Conservation (phyloP, 2,329 filamentous ascomycete species). For the Phyllosticta citriasiana region DNA sequence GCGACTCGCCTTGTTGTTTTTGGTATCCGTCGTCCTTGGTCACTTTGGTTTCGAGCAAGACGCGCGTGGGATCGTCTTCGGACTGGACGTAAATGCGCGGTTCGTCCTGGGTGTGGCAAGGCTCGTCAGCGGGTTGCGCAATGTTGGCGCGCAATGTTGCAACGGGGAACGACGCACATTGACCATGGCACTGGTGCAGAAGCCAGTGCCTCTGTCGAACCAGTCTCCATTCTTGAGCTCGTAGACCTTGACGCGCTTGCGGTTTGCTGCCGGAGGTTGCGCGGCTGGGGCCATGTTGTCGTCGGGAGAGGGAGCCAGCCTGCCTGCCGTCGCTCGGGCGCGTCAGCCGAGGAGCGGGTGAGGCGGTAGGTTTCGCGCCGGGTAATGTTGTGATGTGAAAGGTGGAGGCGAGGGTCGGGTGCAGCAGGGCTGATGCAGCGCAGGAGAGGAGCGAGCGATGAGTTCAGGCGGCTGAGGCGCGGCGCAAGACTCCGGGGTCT, state of each 20-base stretch:
- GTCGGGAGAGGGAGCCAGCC: slow-evolving; percentile 12
- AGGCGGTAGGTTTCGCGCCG: slow-evolving; percentile 1
- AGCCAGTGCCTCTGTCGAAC: slow-evolving; percentile 95
- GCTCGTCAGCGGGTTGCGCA: slow-evolving; percentile 7
- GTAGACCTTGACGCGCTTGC: slow-evolving; percentile 88
- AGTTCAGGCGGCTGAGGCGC: not conserved
- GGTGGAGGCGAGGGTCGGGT: slow-evolving; percentile 10
- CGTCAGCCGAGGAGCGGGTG: slow-evolving; percentile 21
- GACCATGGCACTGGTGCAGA: slow-evolving; percentile 70
- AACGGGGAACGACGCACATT: slow-evolving; percentile 45
- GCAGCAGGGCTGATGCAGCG: not conserved
- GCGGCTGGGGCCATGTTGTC: slow-evolving; percentile 30
- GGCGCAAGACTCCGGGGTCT: not conserved
- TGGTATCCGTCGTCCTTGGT: slow-evolving; percentile 93
- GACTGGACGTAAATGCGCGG: slow-evolving; percentile 84
- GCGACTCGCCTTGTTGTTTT: slow-evolving; percentile 77
- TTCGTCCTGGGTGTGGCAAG: slow-evolving; percentile 57
- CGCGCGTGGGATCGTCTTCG: slow-evolving; percentile 77
- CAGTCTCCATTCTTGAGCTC: slow-evolving; percentile 98
- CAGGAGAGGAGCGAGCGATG: not conserved
- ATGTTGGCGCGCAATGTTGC: not conserved
- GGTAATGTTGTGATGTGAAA: slow-evolving; percentile 12
- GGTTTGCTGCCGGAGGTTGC: slow-evolving; percentile 36
- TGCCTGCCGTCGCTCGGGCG: slow-evolving; percentile 12
- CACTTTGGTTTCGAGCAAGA: slow-evolving; percentile 81